phyloP scores from a whole-genome alignment of 371 early-diverging fungal genomes.

The Lichtheimia corymbifera region DNA sequence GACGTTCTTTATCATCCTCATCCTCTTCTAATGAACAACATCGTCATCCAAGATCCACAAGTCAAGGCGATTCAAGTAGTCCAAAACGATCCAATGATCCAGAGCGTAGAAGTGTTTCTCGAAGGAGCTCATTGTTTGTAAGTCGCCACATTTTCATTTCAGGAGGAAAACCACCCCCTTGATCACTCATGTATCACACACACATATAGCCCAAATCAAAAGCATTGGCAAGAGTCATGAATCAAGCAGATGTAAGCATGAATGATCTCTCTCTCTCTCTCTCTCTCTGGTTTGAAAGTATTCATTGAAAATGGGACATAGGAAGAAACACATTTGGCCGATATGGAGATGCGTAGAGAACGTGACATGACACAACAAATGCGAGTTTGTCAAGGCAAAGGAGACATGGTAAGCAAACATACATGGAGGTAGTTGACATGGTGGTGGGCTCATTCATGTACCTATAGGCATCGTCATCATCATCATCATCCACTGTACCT shows the following conservation, averaged over 20 bases:
- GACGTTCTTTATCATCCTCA: slow-evolving; percentile 7
- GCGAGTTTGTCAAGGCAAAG: slow-evolving; percentile 18
- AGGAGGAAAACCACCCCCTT: not conserved
- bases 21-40: slow-evolving; percentile 1
- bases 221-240: slow-evolving; percentile 39
- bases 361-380: slow-evolving; percentile 33
- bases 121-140: slow-evolving; percentile 45
- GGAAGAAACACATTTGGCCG: slow-evolving; percentile 46
- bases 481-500: slow-evolving; percentile 23
- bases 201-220: slow-evolving; percentile 40
- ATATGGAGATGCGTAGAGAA: slow-evolving; percentile 48
- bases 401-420: not conserved
- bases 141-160: slow-evolving; percentile 1
- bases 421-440: not conserved
- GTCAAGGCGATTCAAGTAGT: slow-evolving; percentile 12
- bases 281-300: not conserved
- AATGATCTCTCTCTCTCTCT: not conserved
- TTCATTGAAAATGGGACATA: slow-evolving; percentile 8
- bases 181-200: not conserved
- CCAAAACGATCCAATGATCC: slow-evolving; percentile 25
- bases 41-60: slow-evolving; percentile 9
- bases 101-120: slow-evolving; percentile 37
- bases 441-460: too few species aligned
- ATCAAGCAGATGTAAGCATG: slow-evolving; percentile 39
- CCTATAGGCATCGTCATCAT: not conserved